Percentiles rank a stretch among this genome's conserved stretches.
These are phyloP conservation scores for Blastomyces gilchristii DNA, from an alignment of 2,329 filamentous ascomycete genomes.

Conservation along the genomic window DNA sequence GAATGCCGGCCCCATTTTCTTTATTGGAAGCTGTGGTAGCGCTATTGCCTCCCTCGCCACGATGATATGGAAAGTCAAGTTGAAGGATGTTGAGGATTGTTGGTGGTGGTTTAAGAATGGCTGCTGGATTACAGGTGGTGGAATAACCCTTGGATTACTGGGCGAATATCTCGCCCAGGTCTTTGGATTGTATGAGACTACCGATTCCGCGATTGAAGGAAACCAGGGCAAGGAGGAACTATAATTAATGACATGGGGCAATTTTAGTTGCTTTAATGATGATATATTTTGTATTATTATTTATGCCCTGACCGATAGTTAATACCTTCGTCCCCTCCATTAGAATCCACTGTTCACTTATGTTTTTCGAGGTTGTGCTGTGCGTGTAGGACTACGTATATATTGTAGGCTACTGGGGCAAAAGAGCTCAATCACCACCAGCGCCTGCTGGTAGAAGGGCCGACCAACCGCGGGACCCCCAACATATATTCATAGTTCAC, in stretches of 20 bases:
- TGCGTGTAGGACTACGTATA: too few relatives aligned
- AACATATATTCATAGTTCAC: too few relatives aligned
- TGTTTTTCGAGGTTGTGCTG: neutral
- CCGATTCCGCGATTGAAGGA: neutral
- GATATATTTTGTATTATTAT: conserved; percentile 2
- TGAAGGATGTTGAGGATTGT: conserved; percentile 49
- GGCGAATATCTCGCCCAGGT: conserved; percentile 41
- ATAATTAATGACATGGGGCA: neutral
- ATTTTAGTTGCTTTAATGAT: neutral
- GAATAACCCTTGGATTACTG: conserved; percentile 45
- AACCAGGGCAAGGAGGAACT: neutral
- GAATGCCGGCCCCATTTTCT: conserved; percentile 50
- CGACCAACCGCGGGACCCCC: too few relatives aligned
- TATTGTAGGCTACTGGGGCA: too few relatives aligned
- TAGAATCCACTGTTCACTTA: neutral
- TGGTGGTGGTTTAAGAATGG: conserved; percentile 58
- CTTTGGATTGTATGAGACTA: conserved; percentile 4
- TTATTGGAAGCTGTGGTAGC: conserved; percentile 48
- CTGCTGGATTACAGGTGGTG: conserved; percentile 52
- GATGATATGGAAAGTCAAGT: conserved; percentile 50
- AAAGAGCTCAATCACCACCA: too few relatives aligned
- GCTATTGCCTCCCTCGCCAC: conserved; percentile 44
- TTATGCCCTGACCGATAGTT: neutral
- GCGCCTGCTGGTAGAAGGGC: too few relatives aligned
- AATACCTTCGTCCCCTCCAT: neutral